Conservation (phyloP, 2,329 filamentous ascomycete genomes). For the Phaeoacremonium minimum region DNA sequence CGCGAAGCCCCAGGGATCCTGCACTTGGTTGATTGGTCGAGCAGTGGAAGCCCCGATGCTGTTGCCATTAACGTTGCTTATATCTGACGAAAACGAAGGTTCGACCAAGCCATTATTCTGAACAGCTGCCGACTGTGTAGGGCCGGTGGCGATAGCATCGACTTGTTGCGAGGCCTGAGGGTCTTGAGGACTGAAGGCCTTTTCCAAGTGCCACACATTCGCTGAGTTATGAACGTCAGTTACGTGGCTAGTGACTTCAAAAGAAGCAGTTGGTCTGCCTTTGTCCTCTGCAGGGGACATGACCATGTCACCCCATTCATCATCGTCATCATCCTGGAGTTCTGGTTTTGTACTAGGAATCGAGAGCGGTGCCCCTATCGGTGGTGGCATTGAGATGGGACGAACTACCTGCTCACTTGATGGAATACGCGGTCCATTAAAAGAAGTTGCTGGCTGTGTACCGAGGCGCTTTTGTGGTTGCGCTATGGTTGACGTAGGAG, state of each 20-base stretch:
- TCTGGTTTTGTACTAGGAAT: too few species aligned
- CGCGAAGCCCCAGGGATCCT: conserved; percentile 1
- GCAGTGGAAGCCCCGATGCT: conserved; percentile 7
- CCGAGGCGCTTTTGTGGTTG: too few species aligned
- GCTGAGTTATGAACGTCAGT: neutral
- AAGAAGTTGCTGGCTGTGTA: too few species aligned
- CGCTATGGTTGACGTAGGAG: neutral
- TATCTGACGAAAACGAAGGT: conserved; percentile 8
- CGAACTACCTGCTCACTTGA: too few species aligned
- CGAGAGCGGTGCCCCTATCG: too few species aligned
- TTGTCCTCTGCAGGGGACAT: conserved; percentile 25
- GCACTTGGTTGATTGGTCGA: too few species aligned
- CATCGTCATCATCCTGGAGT: conserved; percentile 34
- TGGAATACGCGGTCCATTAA: too few species aligned
- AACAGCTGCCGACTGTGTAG: conserved; percentile 1
- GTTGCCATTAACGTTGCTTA: conserved; percentile 5
- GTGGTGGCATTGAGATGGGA: too few species aligned
- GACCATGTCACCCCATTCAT: conserved; percentile 61
- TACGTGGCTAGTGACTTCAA: conserved; percentile 1
- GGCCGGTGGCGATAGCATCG: neutral
- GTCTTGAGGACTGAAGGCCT: neutral
- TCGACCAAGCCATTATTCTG: conserved; percentile 6
- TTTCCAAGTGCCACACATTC: neutral
- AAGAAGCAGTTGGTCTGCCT: conserved; percentile 4
- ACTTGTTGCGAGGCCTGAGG: conserved; percentile 1